These are phyloP conservation scores for Heritiera fomes DNA, from an alignment of 345 rosid genomes.

Conservation along the genomic window DNA sequence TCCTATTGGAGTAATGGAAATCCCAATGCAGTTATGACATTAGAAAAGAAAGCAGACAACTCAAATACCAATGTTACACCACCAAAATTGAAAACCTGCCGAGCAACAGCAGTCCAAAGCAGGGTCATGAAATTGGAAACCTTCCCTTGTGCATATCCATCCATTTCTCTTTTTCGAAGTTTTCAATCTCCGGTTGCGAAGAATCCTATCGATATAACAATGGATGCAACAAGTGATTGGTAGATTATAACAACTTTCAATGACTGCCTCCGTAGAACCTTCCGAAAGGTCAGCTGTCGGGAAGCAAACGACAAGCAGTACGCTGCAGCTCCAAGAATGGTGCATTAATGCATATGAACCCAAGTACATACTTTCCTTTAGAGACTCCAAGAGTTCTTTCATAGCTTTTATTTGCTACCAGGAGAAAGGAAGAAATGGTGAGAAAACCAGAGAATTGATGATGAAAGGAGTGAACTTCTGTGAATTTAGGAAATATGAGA, in stretches of 20 bases:
- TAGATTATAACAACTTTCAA: constrained; percentile 36
- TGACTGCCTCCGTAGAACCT: constrained; percentile 40
- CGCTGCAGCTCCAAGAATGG: constrained; percentile 42
- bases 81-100: constrained; percentile 54
- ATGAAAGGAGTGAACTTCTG: constrained; percentile 49
- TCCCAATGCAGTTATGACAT: constrained; percentile 45
- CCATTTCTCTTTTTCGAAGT: constrained; percentile 31
- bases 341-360: constrained; percentile 44
- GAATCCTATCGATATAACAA: constrained; percentile 27
- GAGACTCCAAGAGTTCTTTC: constrained; percentile 19
- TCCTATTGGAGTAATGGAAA: constrained; percentile 57
- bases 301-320: constrained; percentile 42
- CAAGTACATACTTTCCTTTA: constrained; percentile 27
- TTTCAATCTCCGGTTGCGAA: constrained; percentile 46
- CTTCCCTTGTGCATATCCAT: constrained; percentile 33
- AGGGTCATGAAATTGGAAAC: constrained; percentile 36
- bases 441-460: constrained; percentile 44
- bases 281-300: constrained; percentile 40
- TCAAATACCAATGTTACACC: constrained; percentile 51
- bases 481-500: constrained; percentile 47
- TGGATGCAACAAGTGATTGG: constrained; percentile 29
- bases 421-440: constrained; percentile 45
- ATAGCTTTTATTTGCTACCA: constrained; percentile 34
- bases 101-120: constrained; percentile 30
- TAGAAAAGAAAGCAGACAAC: constrained; percentile 59